These are phyloP conservation scores for Mrakia hoshinonis DNA, from an alignment of 768 basidiomycete genomes.

Conservation along the genomic window DNA sequence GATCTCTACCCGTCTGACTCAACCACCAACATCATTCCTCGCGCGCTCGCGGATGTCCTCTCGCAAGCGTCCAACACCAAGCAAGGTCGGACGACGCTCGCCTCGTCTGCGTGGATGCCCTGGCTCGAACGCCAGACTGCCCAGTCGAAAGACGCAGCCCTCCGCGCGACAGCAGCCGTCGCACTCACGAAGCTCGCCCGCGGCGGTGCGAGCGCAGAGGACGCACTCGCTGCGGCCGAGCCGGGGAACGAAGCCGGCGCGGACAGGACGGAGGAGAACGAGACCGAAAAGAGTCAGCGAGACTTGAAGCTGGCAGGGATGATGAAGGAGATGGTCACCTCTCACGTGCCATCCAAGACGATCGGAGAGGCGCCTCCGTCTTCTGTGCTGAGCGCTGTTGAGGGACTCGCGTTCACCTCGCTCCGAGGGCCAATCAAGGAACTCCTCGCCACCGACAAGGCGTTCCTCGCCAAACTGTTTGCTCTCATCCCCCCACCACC, in stretches of 20 bases:
- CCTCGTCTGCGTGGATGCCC: conserved; percentile 47
- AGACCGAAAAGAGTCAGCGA: conserved; percentile 26
- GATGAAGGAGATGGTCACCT: conserved; percentile 50
- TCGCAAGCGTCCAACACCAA: conserved; percentile 70
- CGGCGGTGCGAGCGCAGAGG: conserved; percentile 34
- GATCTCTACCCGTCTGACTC: conserved; percentile 46
- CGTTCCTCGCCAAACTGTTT: conserved; percentile 46
- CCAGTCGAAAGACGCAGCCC: conserved; percentile 44
- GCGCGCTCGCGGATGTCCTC: conserved; percentile 63
- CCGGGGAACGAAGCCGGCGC: conserved; percentile 25
- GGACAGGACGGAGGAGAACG: conserved; percentile 12
- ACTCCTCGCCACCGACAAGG: conserved; percentile 48
- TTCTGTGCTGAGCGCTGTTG: conserved; percentile 58
- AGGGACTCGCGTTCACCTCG: conserved; percentile 78
- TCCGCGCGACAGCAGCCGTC: conserved; percentile 59
- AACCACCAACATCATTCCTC: conserved; percentile 40
- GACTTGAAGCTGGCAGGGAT: conserved; percentile 49
- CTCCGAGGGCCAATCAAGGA: conserved; percentile 58
- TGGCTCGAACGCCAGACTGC: conserved; percentile 60
- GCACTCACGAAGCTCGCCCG: conserved; percentile 70
- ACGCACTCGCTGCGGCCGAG: conserved; percentile 7
- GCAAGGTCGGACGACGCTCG: conserved; percentile 55
- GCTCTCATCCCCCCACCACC: conserved; percentile 13
- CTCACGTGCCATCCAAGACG: conserved; percentile 18
- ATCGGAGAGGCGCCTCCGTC: conserved; percentile 39